phyloP scores from a whole-genome alignment of 495 filamentous ascomycete species.

The Corynascus novoguineensis region DNA sequence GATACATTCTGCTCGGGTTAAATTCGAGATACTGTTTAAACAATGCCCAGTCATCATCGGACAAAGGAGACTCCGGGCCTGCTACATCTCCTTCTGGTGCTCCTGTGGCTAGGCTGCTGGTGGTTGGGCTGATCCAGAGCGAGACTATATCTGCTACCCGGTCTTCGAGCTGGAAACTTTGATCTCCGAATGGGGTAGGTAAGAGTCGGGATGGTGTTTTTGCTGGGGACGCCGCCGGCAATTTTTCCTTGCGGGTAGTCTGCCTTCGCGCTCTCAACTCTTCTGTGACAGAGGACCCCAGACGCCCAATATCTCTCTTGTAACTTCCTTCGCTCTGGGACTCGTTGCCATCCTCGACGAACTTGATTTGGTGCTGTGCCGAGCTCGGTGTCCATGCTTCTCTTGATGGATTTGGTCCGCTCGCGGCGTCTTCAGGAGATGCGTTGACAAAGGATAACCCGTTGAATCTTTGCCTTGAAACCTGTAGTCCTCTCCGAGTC shows the following conservation, averaged over 20 bases:
- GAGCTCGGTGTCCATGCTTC: background rate
- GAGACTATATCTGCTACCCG: background rate
- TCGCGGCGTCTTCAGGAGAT: slow-evolving; percentile 13
- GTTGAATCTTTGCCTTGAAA: slow-evolving; percentile 30
- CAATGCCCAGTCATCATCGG: slow-evolving; percentile 20
- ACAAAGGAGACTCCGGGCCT: slow-evolving; percentile 1
- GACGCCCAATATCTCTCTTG: slow-evolving; percentile 1
- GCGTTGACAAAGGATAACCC: slow-evolving; percentile 31
- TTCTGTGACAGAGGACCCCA: slow-evolving; percentile 1
- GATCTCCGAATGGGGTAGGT: background rate
- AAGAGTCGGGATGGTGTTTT: slow-evolving; percentile 5
- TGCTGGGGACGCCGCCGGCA: slow-evolving; percentile 2
- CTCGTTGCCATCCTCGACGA: slow-evolving; percentile 16
- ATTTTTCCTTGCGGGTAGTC: background rate
- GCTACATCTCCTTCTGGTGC: background rate
- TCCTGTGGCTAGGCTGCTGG: background rate
- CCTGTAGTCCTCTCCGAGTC: slow-evolving; percentile 28
- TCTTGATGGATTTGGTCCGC: background rate
- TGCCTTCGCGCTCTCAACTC: slow-evolving; percentile 13
- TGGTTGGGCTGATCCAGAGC: background rate
- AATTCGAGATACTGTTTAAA: slow-evolving; percentile 21
- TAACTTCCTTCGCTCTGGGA: background rate
- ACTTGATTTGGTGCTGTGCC: slow-evolving; percentile 18
- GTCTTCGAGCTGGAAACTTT: background rate
- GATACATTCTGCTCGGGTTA: slow-evolving; percentile 23